Conservation (phyloP, 192 early-diverging fungal species). For the Mortierella alpina region DNA sequence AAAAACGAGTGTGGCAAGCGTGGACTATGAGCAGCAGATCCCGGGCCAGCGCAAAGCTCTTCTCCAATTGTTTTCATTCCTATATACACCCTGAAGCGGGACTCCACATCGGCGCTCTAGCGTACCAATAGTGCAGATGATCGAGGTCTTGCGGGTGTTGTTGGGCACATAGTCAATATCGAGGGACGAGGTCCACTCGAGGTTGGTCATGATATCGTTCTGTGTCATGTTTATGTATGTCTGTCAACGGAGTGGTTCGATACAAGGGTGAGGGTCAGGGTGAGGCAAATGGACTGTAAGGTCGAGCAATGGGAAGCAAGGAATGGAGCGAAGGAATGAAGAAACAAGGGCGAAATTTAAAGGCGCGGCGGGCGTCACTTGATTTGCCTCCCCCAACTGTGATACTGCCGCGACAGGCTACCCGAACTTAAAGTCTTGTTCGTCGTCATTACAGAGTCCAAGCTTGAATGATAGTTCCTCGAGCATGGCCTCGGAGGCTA, state of each 20-base stretch:
- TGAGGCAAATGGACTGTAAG: not conserved
- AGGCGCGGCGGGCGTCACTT: too few species aligned
- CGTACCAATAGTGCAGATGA: slow-evolving; percentile 83
- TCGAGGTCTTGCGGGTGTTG: slow-evolving; percentile 81
- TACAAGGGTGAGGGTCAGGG: not conserved
- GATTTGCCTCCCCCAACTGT: too few species aligned
- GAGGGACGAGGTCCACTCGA: slow-evolving; percentile 81
- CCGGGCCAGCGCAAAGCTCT: too few species aligned
- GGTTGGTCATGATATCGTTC: slow-evolving; percentile 65
- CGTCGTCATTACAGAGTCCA: slow-evolving; percentile 29
- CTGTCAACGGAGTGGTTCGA: not conserved
- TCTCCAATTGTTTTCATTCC: too few species aligned
- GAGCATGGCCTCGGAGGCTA: slow-evolving; percentile 46
- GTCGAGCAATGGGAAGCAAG: not conserved
- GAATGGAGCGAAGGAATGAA: slow-evolving; percentile 7
- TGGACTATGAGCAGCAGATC: too few species aligned
- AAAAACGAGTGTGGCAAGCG: too few species aligned
- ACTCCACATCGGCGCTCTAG: too few species aligned
- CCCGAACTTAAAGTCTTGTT: too few species aligned
- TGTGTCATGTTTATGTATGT: slow-evolving; percentile 10
- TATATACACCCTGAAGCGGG: not conserved
- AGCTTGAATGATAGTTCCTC: slow-evolving; percentile 46
- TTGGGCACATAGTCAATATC: slow-evolving; percentile 68
- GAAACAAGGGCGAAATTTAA: not conserved
- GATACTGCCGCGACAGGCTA: too few species aligned